Evolutionary conservation across 495 filamentous ascomycete species (phyloP).

Genomic region (Diplogelasinospora grovesii): DNA sequence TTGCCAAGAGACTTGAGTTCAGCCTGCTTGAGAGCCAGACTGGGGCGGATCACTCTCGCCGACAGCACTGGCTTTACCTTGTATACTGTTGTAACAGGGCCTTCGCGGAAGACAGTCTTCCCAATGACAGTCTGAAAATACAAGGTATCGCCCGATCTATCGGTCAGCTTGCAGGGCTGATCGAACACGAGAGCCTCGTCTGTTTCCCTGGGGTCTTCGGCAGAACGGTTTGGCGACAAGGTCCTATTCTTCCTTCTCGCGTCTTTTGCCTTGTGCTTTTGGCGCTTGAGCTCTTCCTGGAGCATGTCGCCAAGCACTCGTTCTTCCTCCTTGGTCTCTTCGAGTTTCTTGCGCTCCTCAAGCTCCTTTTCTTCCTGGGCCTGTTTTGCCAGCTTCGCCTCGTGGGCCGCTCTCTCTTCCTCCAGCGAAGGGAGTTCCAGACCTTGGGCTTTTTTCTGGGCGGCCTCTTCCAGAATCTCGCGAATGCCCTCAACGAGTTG

Average conservation of each 20-base stretch:
- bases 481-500: conserved; percentile 75
- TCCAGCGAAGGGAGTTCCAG: conserved; percentile 77
- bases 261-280: conserved; percentile 52
- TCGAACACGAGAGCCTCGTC: conserved; percentile 58
- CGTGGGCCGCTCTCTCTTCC: conserved; percentile 72
- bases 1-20: conserved; percentile 50
- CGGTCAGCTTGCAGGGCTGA: conserved; percentile 53
- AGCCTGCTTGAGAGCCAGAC: conserved; percentile 65
- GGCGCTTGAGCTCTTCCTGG: conserved; percentile 65
- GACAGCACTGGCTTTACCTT: conserved; percentile 59
- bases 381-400: conserved; percentile 42
- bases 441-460: conserved; percentile 61
- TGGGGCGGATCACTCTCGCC: conserved; percentile 45
- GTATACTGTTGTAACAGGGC: conserved; percentile 53
- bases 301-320: conserved; percentile 66
- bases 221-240: conserved; percentile 19
- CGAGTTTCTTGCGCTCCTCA: conserved; percentile 41
- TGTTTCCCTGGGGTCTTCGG: conserved; percentile 22
- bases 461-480: conserved; percentile 83
- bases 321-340: conserved; percentile 67
- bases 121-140: conserved; percentile 59
- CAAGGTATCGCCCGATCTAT: conserved; percentile 48
- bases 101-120: conserved; percentile 51
- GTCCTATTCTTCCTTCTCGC: conserved; percentile 39
- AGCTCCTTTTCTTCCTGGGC: conserved; percentile 44